These are phyloP conservation scores for Aquanectria penicillioides DNA, from an alignment of 2,329 filamentous ascomycete species.

Conservation along the genomic window DNA sequence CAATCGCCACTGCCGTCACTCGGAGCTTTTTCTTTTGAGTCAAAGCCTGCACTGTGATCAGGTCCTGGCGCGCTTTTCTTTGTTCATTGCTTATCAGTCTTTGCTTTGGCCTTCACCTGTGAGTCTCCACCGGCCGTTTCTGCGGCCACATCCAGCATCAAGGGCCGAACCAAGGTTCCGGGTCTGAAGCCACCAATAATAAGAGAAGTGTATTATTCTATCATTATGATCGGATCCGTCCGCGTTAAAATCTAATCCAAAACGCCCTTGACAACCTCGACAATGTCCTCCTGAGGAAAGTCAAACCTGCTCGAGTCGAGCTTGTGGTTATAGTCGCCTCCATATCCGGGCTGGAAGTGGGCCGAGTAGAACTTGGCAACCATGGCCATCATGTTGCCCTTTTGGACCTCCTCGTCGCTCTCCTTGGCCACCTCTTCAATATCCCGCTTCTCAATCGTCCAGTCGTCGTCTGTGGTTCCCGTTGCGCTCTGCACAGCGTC, in stretches of 20 bases:
- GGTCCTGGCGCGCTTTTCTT: not conserved
- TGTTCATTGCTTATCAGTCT: too few relatives aligned
- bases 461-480: slow-evolving; percentile 63
- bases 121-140: slow-evolving; percentile 17
- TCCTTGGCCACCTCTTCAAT: slow-evolving; percentile 19
- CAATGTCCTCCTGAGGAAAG: slow-evolving; percentile 42
- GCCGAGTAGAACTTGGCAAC: slow-evolving; percentile 41
- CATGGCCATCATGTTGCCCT: slow-evolving; percentile 31
- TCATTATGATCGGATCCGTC: not conserved
- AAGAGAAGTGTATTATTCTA: not conserved
- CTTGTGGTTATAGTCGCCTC: slow-evolving; percentile 46
- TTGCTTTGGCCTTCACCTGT: too few relatives aligned
- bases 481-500: slow-evolving; percentile 67
- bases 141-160: slow-evolving; percentile 1
- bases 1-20: slow-evolving; percentile 11
- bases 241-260: not conserved
- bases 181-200: not conserved
- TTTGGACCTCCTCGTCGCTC: slow-evolving; percentile 25
- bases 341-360: slow-evolving; percentile 43
- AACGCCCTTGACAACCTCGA: slow-evolving; percentile 36
- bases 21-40: not conserved
- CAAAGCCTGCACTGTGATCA: slow-evolving; percentile 14
- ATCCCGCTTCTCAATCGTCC: slow-evolving; percentile 29
- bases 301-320: slow-evolving; percentile 41
- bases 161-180: not conserved